Evolutionary conservation across 331 rosid species (phyloP), one percentile per base, ranked within the genome.

Genomic region (Acacia pycnantha): DNA sequence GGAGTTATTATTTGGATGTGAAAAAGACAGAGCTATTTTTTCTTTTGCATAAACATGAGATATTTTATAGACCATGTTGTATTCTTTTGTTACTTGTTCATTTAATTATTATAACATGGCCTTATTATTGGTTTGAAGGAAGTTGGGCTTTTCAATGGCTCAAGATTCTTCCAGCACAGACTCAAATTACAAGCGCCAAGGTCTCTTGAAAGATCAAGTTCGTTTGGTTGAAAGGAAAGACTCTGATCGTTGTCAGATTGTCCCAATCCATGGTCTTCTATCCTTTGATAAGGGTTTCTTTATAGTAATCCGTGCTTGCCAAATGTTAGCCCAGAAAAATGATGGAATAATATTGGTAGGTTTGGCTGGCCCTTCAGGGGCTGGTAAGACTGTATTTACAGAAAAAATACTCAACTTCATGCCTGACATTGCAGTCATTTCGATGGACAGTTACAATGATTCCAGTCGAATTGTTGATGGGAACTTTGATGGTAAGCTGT

Each of bases 221-320:
- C 90, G 83, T 79, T 78, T 94, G 89, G 92, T 90, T 69, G 91
- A 89, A 87, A 91, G 93, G 87, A 92, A 86, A 85, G 93, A 86
- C 73, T 88, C 82, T 27, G 84, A 84, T 81, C 97, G 91, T 81
- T 81, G 88, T 83, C 94, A 92, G 90, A 77, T 96, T 86, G 89
- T 87, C 59, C 78, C 99, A 14, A 94, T 96, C 75, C 90, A 83
- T 40, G 92, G 83, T 73, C 87, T 89, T 62, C 83, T 94, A 73
- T 93, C 99, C 76, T 94, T 96, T 87, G 99, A 94, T 85, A 96
- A 96, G 91, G 99, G 99, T 5, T 96, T 96, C 85, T 96, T 96
- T 67, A 86, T 94, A 65, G 95, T 96, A 10, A 96, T 96, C 76
- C 92, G 98, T 5, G 98, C 98, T 46, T 91, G 97, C 87, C 98